Evolutionary conservation across 257 asterid genomes (phyloP).

Genomic region (Lantana camara): DNA sequence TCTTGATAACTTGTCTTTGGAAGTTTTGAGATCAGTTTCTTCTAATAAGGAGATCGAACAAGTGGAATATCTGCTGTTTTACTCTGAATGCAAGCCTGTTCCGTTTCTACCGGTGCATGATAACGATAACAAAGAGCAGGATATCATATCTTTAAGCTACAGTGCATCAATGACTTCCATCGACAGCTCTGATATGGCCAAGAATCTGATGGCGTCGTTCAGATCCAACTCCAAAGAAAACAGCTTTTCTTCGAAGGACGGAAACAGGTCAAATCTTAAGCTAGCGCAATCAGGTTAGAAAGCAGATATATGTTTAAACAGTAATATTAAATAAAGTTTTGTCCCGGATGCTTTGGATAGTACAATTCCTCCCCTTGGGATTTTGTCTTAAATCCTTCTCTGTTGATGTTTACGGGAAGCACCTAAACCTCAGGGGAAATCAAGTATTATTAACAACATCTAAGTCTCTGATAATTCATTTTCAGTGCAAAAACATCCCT

Average conservation of each 20-base stretch:
- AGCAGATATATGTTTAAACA: background rate
- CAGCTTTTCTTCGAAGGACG: conserved; percentile 39
- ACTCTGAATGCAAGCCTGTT: conserved; percentile 57
- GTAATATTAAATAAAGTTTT: too few species aligned
- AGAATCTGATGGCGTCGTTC: conserved; percentile 22
- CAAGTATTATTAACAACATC: too few species aligned
- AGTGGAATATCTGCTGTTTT: conserved; percentile 45
- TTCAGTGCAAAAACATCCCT: too few species aligned
- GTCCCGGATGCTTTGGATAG: too few species aligned
- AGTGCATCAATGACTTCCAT: conserved; percentile 33
- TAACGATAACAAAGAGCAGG: conserved; percentile 44
- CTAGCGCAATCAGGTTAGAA: conserved; percentile 59
- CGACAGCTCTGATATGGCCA: conserved; percentile 43
- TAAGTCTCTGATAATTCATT: too few species aligned
- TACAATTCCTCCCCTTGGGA: too few species aligned
- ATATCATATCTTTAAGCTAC: conserved; percentile 30
- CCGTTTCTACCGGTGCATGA: conserved; percentile 37
- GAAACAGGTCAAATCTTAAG: conserved; percentile 28
- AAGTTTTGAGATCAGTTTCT: conserved; percentile 43
- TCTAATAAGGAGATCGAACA: conserved; percentile 39
- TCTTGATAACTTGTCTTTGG: conserved; percentile 52
- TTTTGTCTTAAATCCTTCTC: background rate
- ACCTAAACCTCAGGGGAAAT: too few species aligned
- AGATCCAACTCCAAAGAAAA: conserved; percentile 37
- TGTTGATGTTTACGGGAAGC: background rate